These are phyloP conservation scores for Monascus ruber DNA, from an alignment of 2,329 filamentous ascomycete genomes.

Conservation along the genomic window DNA sequence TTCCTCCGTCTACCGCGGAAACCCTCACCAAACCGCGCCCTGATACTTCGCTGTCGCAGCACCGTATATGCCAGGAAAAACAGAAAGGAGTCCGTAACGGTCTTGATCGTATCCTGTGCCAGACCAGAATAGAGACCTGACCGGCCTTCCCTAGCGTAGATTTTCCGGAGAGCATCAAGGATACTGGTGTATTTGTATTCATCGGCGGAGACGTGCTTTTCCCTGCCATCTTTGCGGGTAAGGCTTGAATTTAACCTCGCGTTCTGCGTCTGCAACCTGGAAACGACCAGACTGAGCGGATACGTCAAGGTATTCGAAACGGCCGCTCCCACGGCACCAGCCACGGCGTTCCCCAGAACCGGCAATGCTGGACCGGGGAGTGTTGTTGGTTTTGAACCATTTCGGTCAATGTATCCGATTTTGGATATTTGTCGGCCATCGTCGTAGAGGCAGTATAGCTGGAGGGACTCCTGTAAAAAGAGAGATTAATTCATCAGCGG, in stretches of 20 bases:
- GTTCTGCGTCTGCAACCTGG: constrained; percentile 68
- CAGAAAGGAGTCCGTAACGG: constrained; percentile 64
- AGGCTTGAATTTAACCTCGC: constrained; percentile 36
- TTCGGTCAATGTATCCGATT: constrained; percentile 1
- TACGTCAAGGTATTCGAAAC: constrained; percentile 70
- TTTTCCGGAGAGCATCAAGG: constrained; percentile 57
- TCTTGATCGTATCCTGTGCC: constrained; percentile 53
- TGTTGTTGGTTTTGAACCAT: constrained; percentile 21
- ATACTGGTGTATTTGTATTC: constrained; percentile 51
- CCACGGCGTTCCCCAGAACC: constrained; percentile 69
- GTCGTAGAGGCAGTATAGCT: constrained; percentile 33
- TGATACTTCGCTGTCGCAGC: constrained; percentile 35
- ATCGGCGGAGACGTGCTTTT: constrained; percentile 27
- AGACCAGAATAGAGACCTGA: constrained; percentile 61
- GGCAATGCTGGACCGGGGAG: constrained; percentile 43
- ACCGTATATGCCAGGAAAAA: constrained; percentile 75
- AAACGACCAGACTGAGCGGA: constrained; percentile 70
- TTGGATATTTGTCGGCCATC: constrained; percentile 9
- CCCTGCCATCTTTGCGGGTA: background rate
- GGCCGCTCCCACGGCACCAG: constrained; percentile 66
- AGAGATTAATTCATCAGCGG: background rate
- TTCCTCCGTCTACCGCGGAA: constrained; percentile 14
- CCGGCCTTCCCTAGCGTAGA: constrained; percentile 61
- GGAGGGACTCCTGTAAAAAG: constrained; percentile 27
- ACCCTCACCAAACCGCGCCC: constrained; percentile 17